A percentile compares a stretch with the other conserved stretches of the same genome.
phyloP scores from a whole-genome alignment of 1,284 basidiomycete species.

The Ustilago tritici region DNA sequence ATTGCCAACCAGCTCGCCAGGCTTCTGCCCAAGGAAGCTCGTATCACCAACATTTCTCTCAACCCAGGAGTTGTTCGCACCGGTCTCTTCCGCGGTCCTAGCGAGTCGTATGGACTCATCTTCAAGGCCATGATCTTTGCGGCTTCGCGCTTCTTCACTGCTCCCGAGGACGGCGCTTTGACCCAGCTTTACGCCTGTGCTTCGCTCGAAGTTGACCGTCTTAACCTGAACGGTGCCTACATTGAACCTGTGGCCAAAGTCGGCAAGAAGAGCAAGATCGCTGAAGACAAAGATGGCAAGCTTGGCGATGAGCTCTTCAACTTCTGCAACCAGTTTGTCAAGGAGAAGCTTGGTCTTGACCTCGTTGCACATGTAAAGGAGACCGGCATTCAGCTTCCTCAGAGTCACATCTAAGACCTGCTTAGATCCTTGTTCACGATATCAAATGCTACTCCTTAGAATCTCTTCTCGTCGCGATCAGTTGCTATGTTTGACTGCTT shows the following conservation, averaged over 20 bases:
- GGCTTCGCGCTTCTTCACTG: slow-evolving; percentile 41
- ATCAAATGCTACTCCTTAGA: background rate
- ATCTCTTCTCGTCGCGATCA: background rate
- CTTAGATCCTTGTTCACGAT: background rate
- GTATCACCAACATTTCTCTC: slow-evolving; percentile 42
- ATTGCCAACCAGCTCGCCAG: slow-evolving; percentile 49
- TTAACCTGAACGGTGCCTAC: slow-evolving; percentile 58
- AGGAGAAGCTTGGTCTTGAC: slow-evolving; percentile 49
- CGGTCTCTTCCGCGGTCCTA: slow-evolving; percentile 26
- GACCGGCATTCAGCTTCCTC: slow-evolving; percentile 35
- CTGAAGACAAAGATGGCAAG: slow-evolving; percentile 44
- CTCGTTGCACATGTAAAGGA: slow-evolving; percentile 23
- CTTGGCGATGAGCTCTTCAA: slow-evolving; percentile 43
- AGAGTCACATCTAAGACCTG: slow-evolving; percentile 32
- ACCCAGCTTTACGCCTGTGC: slow-evolving; percentile 67
- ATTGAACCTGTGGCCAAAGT: slow-evolving; percentile 62
- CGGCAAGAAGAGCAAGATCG: slow-evolving; percentile 39
- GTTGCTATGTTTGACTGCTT: background rate
- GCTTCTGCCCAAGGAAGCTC: slow-evolving; percentile 34
- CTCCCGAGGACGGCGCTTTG: slow-evolving; percentile 60
- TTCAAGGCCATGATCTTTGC: slow-evolving; percentile 21
- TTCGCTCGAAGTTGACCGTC: slow-evolving; percentile 61
- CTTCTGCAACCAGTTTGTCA: slow-evolving; percentile 44
- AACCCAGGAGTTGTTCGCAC: slow-evolving; percentile 52
- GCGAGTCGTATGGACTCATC: slow-evolving; percentile 48